Evolutionary conservation across 495 filamentous ascomycete genomes (phyloP).

Genomic region (Xylaria cubensis): DNA sequence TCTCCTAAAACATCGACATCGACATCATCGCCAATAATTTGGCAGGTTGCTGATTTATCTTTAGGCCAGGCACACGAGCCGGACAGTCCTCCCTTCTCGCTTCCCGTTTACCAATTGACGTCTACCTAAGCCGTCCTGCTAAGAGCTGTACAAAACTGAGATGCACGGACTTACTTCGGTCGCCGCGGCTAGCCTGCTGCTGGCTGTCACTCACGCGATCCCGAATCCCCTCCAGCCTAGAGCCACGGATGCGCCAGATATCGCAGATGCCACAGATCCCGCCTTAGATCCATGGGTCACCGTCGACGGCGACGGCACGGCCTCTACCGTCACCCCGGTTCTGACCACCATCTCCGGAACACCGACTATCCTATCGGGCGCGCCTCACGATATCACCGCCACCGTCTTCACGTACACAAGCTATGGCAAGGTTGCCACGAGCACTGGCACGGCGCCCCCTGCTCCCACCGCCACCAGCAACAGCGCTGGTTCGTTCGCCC

Average conservation of each 20-base stretch:
- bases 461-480: conserved; percentile 40
- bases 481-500: conserved; percentile 42
- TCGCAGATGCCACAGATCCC: conserved; percentile 23
- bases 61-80: neutral
- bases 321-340: conserved; percentile 48
- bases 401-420: conserved; percentile 48
- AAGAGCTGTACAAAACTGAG: neutral
- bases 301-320: conserved; percentile 45
- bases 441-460: conserved; percentile 39
- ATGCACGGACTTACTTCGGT: conserved; percentile 13
- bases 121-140: neutral
- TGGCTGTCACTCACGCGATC: conserved; percentile 8
- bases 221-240: conserved; percentile 32
- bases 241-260: conserved; percentile 29
- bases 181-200: conserved; percentile 16
- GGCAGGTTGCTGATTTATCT: neutral
- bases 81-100: neutral
- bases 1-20: neutral
- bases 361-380: conserved; percentile 46
- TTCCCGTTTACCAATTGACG: neutral
- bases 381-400: conserved; percentile 49
- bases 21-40: neutral
- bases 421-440: conserved; percentile 39
- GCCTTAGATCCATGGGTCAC: conserved; percentile 48
- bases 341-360: conserved; percentile 48